These are phyloP conservation scores for Dictyostelium intermedium DNA, from an alignment of 78 protist genomes.

Conservation along the genomic window DNA sequence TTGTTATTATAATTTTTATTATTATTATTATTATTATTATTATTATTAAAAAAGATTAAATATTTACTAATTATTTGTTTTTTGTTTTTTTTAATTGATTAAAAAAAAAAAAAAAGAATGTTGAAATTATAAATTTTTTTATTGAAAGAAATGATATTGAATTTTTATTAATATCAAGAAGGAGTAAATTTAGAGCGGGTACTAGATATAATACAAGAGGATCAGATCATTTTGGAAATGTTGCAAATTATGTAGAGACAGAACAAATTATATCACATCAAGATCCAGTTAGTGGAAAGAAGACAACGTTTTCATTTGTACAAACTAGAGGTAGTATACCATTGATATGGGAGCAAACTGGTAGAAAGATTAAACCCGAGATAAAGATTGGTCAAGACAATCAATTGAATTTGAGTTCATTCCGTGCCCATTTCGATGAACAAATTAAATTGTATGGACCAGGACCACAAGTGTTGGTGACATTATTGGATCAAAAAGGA, in stretches of 20 bases:
- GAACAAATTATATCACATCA: constrained; percentile 66
- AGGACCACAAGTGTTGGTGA: constrained; percentile 34
- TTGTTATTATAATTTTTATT: background rate
- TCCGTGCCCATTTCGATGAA: constrained; percentile 57
- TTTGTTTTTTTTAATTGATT: too few relatives aligned
- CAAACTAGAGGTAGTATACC: constrained; percentile 80
- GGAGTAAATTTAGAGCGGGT: constrained; percentile 75
- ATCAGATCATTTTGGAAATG: constrained; percentile 65
- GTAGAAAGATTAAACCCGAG: constrained; percentile 60
- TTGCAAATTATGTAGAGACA: constrained; percentile 83
- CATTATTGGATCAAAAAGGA: constrained; percentile 80
- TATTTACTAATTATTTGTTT: too few relatives aligned
- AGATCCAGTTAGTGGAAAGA: background rate
- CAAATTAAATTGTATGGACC: constrained; percentile 59
- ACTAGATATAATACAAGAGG: constrained; percentile 81
- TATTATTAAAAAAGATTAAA: background rate
- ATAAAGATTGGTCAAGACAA: constrained; percentile 19
- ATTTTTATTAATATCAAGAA: constrained; percentile 57
- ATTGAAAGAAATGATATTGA: constrained; percentile 6
- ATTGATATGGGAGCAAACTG: constrained; percentile 74
- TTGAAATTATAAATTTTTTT: constrained; percentile 28
- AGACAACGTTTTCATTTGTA: constrained; percentile 57
- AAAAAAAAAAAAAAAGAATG: background rate
- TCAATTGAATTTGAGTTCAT: background rate
- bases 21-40: background rate